phyloP scores from a whole-genome alignment of 176 grass and related monocot species.

The Bromus sterilis region DNA sequence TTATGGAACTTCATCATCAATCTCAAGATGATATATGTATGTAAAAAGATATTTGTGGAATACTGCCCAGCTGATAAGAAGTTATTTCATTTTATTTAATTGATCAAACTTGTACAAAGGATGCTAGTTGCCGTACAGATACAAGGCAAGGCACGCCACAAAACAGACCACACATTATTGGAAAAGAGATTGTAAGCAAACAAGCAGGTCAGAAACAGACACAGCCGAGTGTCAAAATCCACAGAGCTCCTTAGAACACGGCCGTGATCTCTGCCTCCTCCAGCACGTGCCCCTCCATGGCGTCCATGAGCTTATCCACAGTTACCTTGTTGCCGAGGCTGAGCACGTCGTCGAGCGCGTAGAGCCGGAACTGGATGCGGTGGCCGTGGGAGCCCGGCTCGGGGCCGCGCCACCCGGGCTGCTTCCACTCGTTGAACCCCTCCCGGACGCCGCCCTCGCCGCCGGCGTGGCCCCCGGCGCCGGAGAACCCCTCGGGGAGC shows the following conservation, averaged over 20 bases:
- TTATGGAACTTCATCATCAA: too few relatives aligned
- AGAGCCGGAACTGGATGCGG: conserved; percentile 68
- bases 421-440: conserved; percentile 88
- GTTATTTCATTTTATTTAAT: conserved; percentile 23
- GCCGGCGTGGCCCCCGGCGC: conserved; percentile 9
- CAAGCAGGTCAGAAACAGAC: background rate
- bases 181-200: background rate
- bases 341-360: conserved; percentile 67
- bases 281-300: conserved; percentile 63
- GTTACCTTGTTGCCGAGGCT: conserved; percentile 80
- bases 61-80: background rate
- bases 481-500: conserved; percentile 73
- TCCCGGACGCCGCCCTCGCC: conserved; percentile 47
- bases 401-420: conserved; percentile 69
- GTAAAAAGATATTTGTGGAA: background rate
- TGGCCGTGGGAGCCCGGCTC: conserved; percentile 38
- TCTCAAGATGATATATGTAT: too few relatives aligned
- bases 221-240: background rate
- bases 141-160: background rate
- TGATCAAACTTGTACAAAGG: conserved; percentile 6
- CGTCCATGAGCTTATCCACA: conserved; percentile 59
- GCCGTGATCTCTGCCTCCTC: conserved; percentile 69
- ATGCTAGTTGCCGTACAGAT: background rate
- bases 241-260: conserved; percentile 25
- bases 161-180: background rate